Evolutionary conservation across 352 stramenopile species (phyloP).

Genomic region (Globisporangium rhizosaccharum): DNA sequence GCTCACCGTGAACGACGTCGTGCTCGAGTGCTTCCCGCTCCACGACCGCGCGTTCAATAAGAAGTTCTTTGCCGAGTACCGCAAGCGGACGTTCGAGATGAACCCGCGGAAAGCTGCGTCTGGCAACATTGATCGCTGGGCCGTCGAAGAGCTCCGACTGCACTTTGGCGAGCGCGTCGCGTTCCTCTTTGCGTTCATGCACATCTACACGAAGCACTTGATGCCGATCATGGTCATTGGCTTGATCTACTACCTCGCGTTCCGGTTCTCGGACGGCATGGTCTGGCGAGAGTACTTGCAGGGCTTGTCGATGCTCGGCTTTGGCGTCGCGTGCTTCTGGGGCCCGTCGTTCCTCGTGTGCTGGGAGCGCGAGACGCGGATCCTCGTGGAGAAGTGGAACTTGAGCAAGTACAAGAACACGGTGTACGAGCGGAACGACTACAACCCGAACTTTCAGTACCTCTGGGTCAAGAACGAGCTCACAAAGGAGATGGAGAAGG

Average conservation of each 20-base stretch:
- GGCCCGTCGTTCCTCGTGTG: conserved; percentile 77
- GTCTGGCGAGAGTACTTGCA: conserved; percentile 75
- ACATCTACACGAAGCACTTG: conserved; percentile 87
- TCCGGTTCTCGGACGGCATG: conserved; percentile 48
- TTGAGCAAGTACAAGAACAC: conserved; percentile 86
- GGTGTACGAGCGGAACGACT: conserved; percentile 84
- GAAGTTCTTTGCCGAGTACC: conserved; percentile 85
- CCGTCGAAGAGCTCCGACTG: conserved; percentile 78
- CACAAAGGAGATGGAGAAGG: conserved; percentile 87
- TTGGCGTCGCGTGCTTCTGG: conserved; percentile 78
- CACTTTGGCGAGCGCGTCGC: conserved; percentile 87
- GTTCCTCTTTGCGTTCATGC: conserved; percentile 88
- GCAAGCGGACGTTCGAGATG: conserved; percentile 74
- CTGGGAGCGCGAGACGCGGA: conserved; percentile 83
- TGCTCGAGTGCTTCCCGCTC: conserved; percentile 79
- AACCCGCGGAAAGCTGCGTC: conserved; percentile 57
- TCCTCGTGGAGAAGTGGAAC: conserved; percentile 88
- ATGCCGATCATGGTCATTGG: conserved; percentile 58
- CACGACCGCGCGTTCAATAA: conserved; percentile 85
- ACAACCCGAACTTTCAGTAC: conserved; percentile 84
- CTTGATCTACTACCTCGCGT: conserved; percentile 73
- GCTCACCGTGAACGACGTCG: conserved; percentile 66
- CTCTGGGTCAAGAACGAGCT: conserved; percentile 82
- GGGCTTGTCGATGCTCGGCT: conserved; percentile 57
- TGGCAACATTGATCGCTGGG: conserved; percentile 81